Conservation (phyloP, 2,329 filamentous ascomycete species). For the Colletotrichum coccodes region DNA sequence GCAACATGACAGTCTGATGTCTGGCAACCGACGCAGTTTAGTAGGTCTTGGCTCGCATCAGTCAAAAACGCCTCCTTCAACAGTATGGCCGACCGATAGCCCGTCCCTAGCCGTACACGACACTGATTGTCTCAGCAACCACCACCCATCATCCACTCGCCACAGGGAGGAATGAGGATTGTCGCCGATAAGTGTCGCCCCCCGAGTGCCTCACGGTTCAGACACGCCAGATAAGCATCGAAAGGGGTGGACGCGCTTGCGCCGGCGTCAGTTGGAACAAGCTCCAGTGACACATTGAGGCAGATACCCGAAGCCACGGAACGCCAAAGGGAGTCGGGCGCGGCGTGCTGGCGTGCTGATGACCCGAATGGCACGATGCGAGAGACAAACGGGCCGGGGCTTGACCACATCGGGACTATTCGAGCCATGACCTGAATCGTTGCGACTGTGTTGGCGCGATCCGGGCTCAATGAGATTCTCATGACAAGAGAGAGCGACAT, state of each 20-base stretch:
- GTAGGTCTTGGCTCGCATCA: constrained; percentile 21
- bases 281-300: constrained; percentile 27
- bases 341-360: neutral
- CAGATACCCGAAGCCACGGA: constrained; percentile 29
- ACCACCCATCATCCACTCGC: neutral
- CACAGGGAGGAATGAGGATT: neutral
- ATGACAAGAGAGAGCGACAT: constrained; percentile 6
- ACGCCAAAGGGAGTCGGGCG: neutral
- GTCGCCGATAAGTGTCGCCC: neutral
- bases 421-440: neutral
- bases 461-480: neutral
- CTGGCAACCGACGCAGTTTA: neutral
- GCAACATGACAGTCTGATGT: neutral
- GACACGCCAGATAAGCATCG: constrained; percentile 5
- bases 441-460: neutral
- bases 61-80: constrained; percentile 15
- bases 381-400: neutral
- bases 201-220: neutral
- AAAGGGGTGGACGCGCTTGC: neutral
- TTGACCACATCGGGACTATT: neutral
- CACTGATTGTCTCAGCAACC: neutral
- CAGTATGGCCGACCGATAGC: constrained; percentile 23
- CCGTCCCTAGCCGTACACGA: constrained; percentile 16
- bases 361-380: constrained; percentile 8
- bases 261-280: neutral